Conservation (phyloP, 2,329 filamentous ascomycete species). For the Xylaria sp. region DNA sequence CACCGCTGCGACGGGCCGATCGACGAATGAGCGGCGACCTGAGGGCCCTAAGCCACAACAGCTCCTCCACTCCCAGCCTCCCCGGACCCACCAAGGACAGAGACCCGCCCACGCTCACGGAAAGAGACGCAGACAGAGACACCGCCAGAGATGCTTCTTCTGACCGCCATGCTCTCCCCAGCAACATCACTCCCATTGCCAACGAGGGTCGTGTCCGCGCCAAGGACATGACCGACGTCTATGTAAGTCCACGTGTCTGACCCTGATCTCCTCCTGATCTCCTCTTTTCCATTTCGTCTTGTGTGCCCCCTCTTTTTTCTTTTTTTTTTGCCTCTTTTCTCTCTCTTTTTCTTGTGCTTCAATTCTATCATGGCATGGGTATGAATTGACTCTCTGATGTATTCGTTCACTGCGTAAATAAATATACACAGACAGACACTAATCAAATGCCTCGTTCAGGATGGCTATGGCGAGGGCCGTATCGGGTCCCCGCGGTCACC, state of each 20-base stretch:
- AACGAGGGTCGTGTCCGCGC: constrained; percentile 88
- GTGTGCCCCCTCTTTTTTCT: neutral
- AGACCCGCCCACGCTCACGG: neutral
- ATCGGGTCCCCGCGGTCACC: constrained; percentile 90
- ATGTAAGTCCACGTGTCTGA: constrained; percentile 71
- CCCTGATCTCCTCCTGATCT: neutral
- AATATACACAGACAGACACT: neutral
- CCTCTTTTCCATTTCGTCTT: neutral
- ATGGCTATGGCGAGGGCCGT: constrained; percentile 91
- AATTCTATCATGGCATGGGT: neutral
- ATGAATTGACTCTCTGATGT: neutral
- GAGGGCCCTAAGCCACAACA: constrained; percentile 71
- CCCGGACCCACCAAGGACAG: constrained; percentile 50
- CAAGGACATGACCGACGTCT: constrained; percentile 91
- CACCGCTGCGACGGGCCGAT: constrained; percentile 75
- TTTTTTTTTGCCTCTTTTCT: constrained; percentile 16
- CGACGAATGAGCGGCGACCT: constrained; percentile 80
- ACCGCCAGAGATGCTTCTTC: constrained; percentile 50
- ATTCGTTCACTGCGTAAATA: neutral
- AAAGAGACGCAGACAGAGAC: constrained; percentile 42
- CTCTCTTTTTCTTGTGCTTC: neutral
- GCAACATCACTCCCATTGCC: constrained; percentile 72
- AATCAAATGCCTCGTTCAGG: constrained; percentile 62
- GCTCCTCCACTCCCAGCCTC: constrained; percentile 49
- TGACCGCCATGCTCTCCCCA: constrained; percentile 41